phyloP scores from a whole-genome alignment of 257 asterid species.

The Leptodermis oblonga region DNA sequence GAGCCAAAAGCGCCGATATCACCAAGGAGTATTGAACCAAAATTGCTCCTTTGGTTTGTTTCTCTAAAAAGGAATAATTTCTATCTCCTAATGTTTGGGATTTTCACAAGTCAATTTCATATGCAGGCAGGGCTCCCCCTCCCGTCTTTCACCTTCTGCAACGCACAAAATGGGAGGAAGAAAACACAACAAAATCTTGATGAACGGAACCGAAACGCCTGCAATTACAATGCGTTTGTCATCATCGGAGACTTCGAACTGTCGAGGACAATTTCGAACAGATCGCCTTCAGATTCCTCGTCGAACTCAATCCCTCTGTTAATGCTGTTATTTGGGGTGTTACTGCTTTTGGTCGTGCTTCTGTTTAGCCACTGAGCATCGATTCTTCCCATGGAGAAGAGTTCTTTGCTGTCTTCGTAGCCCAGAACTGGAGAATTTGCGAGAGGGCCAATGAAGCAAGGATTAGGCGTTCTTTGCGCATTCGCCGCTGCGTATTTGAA shows the following conservation, averaged over 20 bases:
- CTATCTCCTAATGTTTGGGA: background rate
- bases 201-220: background rate
- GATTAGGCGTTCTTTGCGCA: conserved; percentile 64
- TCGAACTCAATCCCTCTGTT: conserved; percentile 17
- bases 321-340: conserved; percentile 28
- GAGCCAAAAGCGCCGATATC: background rate
- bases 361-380: conserved; percentile 67
- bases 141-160: background rate
- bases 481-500: conserved; percentile 57
- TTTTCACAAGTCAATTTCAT: conserved; percentile 1
- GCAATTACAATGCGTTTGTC: conserved; percentile 14
- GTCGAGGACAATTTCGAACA: conserved; percentile 82
- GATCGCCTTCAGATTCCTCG: conserved; percentile 80
- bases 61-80: background rate
- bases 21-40: conserved; percentile 18
- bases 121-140: background rate
- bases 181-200: background rate
- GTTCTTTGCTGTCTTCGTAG: conserved; percentile 80
- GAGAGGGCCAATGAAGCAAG: conserved; percentile 65
- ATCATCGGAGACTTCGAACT: conserved; percentile 43
- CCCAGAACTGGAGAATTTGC: conserved; percentile 51
- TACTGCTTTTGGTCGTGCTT: conserved; percentile 48
- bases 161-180: background rate
- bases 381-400: conserved; percentile 93
- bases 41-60: conserved; percentile 13